phyloP scores from a whole-genome alignment of 495 filamentous ascomycete genomes.

The Aspergillus kassunensis region DNA sequence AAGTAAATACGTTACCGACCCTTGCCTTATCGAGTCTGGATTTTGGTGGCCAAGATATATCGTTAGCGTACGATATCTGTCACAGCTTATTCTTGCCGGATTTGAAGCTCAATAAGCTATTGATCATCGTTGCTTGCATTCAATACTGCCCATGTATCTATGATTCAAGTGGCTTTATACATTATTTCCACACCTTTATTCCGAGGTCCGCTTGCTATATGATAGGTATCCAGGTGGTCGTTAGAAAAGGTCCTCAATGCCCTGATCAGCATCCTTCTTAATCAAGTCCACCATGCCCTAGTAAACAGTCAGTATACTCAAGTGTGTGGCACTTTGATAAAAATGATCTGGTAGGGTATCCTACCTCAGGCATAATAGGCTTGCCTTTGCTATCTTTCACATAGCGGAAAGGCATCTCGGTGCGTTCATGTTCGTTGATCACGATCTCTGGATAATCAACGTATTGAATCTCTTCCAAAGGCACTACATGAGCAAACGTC shows the following conservation, averaged over 20 bases:
- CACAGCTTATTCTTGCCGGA: conserved; percentile 1
- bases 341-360: too few relatives aligned
- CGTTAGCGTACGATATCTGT: conserved; percentile 1
- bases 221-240: too few relatives aligned
- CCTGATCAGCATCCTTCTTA: conserved; percentile 88
- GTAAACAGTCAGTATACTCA: not conserved
- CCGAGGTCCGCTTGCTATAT: too few relatives aligned
- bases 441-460: conserved; percentile 83
- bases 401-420: conserved; percentile 96
- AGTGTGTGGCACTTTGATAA: not conserved
- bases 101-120: conserved; percentile 10
- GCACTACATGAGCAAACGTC: conserved; percentile 53
- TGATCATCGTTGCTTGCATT: too few relatives aligned
- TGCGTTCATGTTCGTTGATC: conserved; percentile 87
- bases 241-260: conserved; percentile 81
- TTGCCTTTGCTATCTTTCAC: conserved; percentile 69
- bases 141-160: too few relatives aligned
- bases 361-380: conserved; percentile 86
- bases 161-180: too few relatives aligned
- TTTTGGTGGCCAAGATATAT: not conserved
- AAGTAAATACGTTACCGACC: not conserved
- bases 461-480: conserved; percentile 72
- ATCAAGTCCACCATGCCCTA: conserved; percentile 95
- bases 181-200: not conserved
- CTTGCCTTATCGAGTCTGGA: not conserved